These are phyloP conservation scores for Dichomitus squalens DNA, from an alignment of 1,284 basidiomycete genomes.

Conservation along the genomic window DNA sequence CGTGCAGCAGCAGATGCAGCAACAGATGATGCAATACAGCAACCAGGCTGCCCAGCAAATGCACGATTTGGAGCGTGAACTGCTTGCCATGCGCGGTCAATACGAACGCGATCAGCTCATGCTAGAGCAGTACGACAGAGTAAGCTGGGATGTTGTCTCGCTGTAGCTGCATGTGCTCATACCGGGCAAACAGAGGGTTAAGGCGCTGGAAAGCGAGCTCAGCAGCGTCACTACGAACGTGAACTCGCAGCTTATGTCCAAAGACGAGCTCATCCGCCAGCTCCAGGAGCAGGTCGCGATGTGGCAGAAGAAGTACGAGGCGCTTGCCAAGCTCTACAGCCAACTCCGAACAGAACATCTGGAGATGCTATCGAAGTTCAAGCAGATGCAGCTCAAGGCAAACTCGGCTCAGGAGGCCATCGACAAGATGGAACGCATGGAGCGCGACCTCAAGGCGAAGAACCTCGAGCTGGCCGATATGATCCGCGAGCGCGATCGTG, in stretches of 20 bases:
- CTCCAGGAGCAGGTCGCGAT: slow-evolving; percentile 96
- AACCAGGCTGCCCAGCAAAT: slow-evolving; percentile 71
- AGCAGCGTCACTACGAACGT: slow-evolving; percentile 80
- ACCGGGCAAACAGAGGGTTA: slow-evolving; percentile 71
- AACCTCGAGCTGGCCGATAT: slow-evolving; percentile 98
- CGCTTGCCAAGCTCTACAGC: slow-evolving; percentile 97
- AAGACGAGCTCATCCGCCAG: slow-evolving; percentile 95
- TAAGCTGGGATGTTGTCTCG: slow-evolving; percentile 40
- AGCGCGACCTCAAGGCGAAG: slow-evolving; percentile 96
- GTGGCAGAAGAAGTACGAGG: slow-evolving; percentile 99
- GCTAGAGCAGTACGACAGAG: slow-evolving; percentile 96
- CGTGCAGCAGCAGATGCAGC: slow-evolving; percentile 75
- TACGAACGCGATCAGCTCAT: slow-evolving; percentile 99
- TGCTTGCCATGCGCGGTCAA: slow-evolving; percentile 93
- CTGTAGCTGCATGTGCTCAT: slow-evolving; percentile 2
- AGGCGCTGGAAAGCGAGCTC: slow-evolving; percentile 94
- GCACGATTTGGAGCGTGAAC: slow-evolving; percentile 86
- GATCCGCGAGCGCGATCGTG: slow-evolving; percentile 96
- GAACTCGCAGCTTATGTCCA: slow-evolving; percentile 86
- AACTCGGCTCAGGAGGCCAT: slow-evolving; percentile 99
- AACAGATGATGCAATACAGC: slow-evolving; percentile 78
- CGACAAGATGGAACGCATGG: slow-evolving; percentile 99
- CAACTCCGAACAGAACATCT: slow-evolving; percentile 97
- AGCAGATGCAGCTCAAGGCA: slow-evolving; percentile 97
- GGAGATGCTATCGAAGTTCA: slow-evolving; percentile 97